phyloP scores from a whole-genome alignment of 306 rosid species.

The Sindora glabra region DNA sequence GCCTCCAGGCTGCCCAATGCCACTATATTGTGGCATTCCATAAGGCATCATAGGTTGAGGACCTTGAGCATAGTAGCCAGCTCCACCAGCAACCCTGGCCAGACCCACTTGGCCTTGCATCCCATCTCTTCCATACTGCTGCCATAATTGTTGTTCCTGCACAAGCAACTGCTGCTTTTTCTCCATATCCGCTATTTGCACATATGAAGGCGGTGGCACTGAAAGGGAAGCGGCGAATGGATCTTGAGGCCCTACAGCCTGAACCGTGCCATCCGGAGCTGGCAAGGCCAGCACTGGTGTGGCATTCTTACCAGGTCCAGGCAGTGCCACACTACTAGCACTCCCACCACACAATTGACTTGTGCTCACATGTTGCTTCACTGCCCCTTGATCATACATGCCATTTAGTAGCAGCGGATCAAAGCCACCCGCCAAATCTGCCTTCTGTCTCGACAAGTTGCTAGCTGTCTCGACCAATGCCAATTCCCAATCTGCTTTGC shows the following conservation, averaged over 20 bases:
- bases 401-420: constrained; percentile 71
- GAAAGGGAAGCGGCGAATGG: constrained; percentile 74
- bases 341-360: constrained; percentile 59
- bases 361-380: constrained; percentile 63
- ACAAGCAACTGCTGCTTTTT: constrained; percentile 66
- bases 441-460: constrained; percentile 57
- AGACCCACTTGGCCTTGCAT: constrained; percentile 74
- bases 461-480: constrained; percentile 62
- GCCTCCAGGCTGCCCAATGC: constrained; percentile 51
- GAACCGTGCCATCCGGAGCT: constrained; percentile 70
- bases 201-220: constrained; percentile 80
- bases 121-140: constrained; percentile 66
- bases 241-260: constrained; percentile 54
- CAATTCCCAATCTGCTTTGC: constrained; percentile 85
- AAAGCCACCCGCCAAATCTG: constrained; percentile 70
- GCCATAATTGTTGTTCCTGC: constrained; percentile 76
- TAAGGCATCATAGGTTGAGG: constrained; percentile 50
- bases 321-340: constrained; percentile 69
- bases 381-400: constrained; percentile 86
- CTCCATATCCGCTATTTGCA: constrained; percentile 86
- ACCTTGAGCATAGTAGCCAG: constrained; percentile 29
- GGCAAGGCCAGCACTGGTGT: constrained; percentile 65
- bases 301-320: constrained; percentile 35
- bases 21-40: constrained; percentile 50
- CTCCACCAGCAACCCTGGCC: constrained; percentile 39